Evolutionary conservation across 1,139 yeast species (phyloP), one percentile per base, ranked within the genome.

Genomic region (Blastobotrys ciferrii): DNA sequence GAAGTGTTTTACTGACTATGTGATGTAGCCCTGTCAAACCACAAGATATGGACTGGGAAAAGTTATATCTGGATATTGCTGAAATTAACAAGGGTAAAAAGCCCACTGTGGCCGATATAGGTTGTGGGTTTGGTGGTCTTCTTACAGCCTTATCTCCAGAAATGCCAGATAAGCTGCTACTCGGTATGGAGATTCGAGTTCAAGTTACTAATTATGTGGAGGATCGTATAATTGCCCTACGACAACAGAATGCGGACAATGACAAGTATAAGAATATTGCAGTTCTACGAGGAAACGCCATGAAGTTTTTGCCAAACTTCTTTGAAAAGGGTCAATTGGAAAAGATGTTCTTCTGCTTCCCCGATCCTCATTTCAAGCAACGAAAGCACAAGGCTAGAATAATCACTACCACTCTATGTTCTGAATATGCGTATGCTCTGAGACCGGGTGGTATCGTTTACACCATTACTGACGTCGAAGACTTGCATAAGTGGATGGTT

Each of bases 281-380:
- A 14, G 98, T 92, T 2, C 72, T 92, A 48, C 77, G 99, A 65
- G 98, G 95, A 20, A 92, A 92, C 65, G 95, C 98, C 38, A 94
- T 94, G 98, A 92, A 92, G 69, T 92, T 92, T 63, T 72, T 91
- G 56, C 98, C 98, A 30, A 92, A 92, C 67, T 92, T 94, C 67
- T 92, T 94, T 71, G 73, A 76, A 49, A 83, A 84, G 66, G 82
- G 83, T 4, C 76, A 70, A 66, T 73, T 92, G 47, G 80, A 84
- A 35, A 92, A 92, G 73, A 87, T 92, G 81, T 92, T 92, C 69
- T 92, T 94, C 72, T 94, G 98, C 69, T 92, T 92, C 77, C 99
- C 99, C 15, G 99, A 92, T 69, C 99, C 99, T 12, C 98, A 94
- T 68, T 92, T 92, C 74, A 92, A 92, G 65, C 96, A 88, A 67